phyloP scores from a whole-genome alignment of 2,329 filamentous ascomycete species.

The Anisogramma anomala region DNA sequence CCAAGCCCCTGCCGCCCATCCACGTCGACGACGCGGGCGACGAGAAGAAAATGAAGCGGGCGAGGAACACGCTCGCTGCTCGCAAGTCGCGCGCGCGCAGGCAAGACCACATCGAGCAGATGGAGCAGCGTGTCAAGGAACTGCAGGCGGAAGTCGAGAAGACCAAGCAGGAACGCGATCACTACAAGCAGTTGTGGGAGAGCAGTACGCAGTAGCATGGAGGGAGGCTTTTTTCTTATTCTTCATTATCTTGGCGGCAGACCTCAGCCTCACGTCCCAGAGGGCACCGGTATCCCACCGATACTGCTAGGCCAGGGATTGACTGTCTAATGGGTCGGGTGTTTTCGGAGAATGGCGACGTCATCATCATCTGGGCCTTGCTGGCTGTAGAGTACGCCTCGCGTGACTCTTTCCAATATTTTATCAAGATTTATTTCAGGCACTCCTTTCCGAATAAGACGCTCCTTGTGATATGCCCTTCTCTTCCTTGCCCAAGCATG shows the following conservation, averaged over 20 bases:
- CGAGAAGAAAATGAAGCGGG: slow-evolving; percentile 76
- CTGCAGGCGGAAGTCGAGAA: slow-evolving; percentile 35
- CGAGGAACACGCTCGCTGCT: slow-evolving; percentile 84
- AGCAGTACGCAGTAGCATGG: neutral
- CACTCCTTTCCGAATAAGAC: too few relatives aligned
- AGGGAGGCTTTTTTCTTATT: neutral
- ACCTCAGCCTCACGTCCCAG: neutral
- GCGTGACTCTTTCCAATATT: too few relatives aligned
- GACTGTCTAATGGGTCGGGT: neutral
- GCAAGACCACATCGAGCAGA: slow-evolving; percentile 59
- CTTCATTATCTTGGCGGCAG: neutral
- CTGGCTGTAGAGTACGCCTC: too few relatives aligned
- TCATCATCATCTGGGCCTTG: too few relatives aligned
- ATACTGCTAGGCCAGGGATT: neutral
- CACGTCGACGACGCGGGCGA: slow-evolving; percentile 63
- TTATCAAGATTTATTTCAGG: too few relatives aligned
- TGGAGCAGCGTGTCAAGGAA: slow-evolving; percentile 63
- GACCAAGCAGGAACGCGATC: neutral
- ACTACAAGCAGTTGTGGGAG: neutral
- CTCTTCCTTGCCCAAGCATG: too few relatives aligned
- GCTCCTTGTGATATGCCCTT: too few relatives aligned
- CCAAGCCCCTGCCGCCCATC: slow-evolving; percentile 72
- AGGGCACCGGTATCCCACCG: neutral
- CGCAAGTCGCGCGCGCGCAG: slow-evolving; percentile 88
- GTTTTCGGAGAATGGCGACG: too few relatives aligned